Percentiles rank a stretch among this genome's conserved stretches.
phyloP scores from a whole-genome alignment of 306 rosid genomes.

The Canavalia ensiformis region DNA sequence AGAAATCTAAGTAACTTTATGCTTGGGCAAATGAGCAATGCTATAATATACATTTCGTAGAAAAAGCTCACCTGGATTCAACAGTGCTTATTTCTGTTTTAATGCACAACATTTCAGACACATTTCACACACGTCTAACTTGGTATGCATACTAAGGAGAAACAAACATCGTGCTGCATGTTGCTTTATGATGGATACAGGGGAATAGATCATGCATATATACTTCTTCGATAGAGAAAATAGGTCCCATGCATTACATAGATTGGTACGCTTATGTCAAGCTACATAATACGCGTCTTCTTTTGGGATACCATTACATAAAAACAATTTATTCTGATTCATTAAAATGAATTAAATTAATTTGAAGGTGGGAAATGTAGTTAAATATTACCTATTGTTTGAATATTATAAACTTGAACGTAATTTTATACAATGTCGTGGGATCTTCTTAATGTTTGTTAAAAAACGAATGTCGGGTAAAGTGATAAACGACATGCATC shows the following conservation, averaged over 20 bases:
- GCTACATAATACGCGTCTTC: neutral
- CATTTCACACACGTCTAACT: neutral
- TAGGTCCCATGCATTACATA: conserved; percentile 2
- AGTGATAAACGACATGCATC: too few relatives aligned
- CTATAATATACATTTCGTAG: neutral
- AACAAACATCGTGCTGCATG: conserved; percentile 2
- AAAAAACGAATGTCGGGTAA: too few relatives aligned
- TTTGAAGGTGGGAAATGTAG: too few relatives aligned
- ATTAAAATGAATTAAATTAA: too few relatives aligned
- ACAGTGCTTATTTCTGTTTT: neutral
- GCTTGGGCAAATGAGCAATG: too few relatives aligned
- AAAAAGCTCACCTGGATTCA: neutral
- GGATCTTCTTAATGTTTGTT: too few relatives aligned
- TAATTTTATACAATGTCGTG: too few relatives aligned
- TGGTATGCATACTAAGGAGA: neutral
- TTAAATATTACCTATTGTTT: too few relatives aligned
- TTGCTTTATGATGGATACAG: neutral
- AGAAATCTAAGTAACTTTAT: neutral
- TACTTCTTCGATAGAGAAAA: neutral
- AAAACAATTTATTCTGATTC: too few relatives aligned
- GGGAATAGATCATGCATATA: neutral
- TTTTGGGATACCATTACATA: too few relatives aligned
- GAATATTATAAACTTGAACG: too few relatives aligned
- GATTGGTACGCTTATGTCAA: neutral
- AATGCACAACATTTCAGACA: neutral